Base-by-base conservation (phyloP, 2,329 filamentous ascomycete genomes). In the Pseudogymnoascus sp. region DNA sequence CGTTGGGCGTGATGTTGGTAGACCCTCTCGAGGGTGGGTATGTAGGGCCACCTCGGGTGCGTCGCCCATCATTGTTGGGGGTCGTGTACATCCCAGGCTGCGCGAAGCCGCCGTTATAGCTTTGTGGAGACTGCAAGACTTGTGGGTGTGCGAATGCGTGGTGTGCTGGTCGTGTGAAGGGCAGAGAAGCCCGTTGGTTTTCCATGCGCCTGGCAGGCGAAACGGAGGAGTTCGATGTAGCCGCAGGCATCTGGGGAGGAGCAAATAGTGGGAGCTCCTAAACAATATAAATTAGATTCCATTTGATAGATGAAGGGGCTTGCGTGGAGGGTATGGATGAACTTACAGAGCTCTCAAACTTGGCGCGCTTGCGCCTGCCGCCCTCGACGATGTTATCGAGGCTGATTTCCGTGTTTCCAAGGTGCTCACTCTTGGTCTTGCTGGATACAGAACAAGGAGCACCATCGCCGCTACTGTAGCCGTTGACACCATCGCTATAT, bases 301-400 rank as follows among this genome's bases (percentile, higher is more conserved):
- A 46, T 60, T 42, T 42, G 40, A 53, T 59, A 16, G 23, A 59
- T 14, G n/a, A 16, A 61, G 23, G 23, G 11, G 18, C 31, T 36
- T 60, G 31, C 16, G 23, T 28, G 21, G 16, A 60, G 16, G 56
- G 56, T 1, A 38, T 36, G 16, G 56, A 37, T 64, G 63, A 82
- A 82, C 93, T 87, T 89, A 97, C 93, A 77, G 93, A 97, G 80
- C 93, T 97, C 76, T 97, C 93, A 78, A 89, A 89, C 77, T 96
- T 97, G 71, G 93, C 91, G 73, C 92, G 87, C 81, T 97, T 97
- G 74, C 95, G 88, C 76, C 95, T 89, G 69, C 93, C 93, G 73
- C 96, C 95, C 77, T 97, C 93, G 66, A 99, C 90, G 76, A 99
- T 97, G 75, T 99, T 99, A 70, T 97, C 93, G 69, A 97, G 86